phyloP scores from a whole-genome alignment of 75 land plant genomes.

The Selaginella tamariscina region DNA sequence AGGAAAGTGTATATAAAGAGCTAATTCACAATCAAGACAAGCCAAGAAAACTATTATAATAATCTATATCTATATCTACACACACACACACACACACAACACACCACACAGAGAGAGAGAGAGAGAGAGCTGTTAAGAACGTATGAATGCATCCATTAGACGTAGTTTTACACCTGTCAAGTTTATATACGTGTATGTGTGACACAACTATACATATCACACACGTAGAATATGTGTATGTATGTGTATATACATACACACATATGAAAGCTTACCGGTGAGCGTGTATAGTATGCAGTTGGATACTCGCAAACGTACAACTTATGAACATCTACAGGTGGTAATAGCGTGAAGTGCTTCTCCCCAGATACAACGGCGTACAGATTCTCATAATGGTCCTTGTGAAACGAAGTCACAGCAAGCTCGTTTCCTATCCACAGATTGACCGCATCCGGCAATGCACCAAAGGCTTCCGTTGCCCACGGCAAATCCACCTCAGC shows the following conservation, averaged over 20 bases:
- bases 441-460: constrained; percentile 75
- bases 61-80: too few species aligned
- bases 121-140: too few species aligned
- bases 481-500: constrained; percentile 52
- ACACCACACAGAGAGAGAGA: too few species aligned
- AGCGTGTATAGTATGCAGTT: constrained; percentile 38
- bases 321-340: constrained; percentile 80
- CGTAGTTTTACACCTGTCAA: too few species aligned
- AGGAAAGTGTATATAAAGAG: too few species aligned
- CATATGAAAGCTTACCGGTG: neutral
- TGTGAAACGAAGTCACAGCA: constrained; percentile 71
- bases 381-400: constrained; percentile 89
- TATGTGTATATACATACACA: neutral
- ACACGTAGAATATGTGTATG: too few species aligned
- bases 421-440: constrained; percentile 66
- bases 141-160: too few species aligned
- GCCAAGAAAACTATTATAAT: too few species aligned
- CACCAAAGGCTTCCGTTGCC: constrained; percentile 70
- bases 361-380: constrained; percentile 73
- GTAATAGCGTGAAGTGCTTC: constrained; percentile 71
- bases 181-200: too few species aligned
- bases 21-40: too few species aligned
- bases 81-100: too few species aligned
- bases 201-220: too few species aligned
- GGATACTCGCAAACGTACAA: constrained; percentile 58